A percentile compares a stretch with the other conserved stretches of the same genome.
Conservation (phyloP, 2,329 filamentous ascomycete genomes). For the Pseudocercospora pini-densiflorae region DNA sequence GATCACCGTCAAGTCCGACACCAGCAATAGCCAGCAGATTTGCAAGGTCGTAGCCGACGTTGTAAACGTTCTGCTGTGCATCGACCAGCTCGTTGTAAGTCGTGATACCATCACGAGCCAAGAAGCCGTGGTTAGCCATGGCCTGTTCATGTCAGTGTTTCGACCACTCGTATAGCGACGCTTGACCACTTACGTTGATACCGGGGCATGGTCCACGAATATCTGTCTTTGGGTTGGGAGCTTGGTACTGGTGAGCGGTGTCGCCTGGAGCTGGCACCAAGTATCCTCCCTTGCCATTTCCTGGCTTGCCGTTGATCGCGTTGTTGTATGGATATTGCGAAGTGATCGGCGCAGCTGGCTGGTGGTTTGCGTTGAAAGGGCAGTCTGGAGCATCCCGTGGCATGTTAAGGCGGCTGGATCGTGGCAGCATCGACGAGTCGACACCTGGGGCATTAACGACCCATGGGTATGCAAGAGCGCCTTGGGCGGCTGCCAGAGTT, state of each 20-base stretch:
- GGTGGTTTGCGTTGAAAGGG: conserved; percentile 45
- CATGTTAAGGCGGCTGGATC: conserved; percentile 10
- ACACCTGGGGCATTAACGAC: conserved; percentile 43
- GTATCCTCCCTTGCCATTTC: conserved; percentile 47
- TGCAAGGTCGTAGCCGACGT: conserved; percentile 47
- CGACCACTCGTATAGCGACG: too few species aligned
- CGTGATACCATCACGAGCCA: conserved; percentile 46
- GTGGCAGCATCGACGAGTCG: conserved; percentile 39
- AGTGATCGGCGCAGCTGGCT: conserved; percentile 40
- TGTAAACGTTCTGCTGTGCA: conserved; percentile 50
- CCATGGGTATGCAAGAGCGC: conserved; percentile 43
- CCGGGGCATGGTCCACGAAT: conserved; percentile 45
- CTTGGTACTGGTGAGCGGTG: conserved; percentile 41
- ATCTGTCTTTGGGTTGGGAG: conserved; percentile 41
- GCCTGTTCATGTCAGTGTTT: conserved; percentile 39
- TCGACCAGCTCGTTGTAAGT: conserved; percentile 47
- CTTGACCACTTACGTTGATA: conserved; percentile 7
- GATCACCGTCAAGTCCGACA: conserved; percentile 24
- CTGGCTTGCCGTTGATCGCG: conserved; percentile 47
- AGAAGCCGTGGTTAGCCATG: conserved; percentile 48
- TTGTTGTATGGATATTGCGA: conserved; percentile 45
- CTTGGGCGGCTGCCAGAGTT: conserved; percentile 18
- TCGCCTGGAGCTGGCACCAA: conserved; percentile 49
- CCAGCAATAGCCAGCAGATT: conserved; percentile 40
- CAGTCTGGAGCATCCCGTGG: conserved; percentile 34